These are phyloP conservation scores for Kregervanrija fluxuum DNA, from an alignment of 805 yeast genomes.

Conservation along the genomic window DNA sequence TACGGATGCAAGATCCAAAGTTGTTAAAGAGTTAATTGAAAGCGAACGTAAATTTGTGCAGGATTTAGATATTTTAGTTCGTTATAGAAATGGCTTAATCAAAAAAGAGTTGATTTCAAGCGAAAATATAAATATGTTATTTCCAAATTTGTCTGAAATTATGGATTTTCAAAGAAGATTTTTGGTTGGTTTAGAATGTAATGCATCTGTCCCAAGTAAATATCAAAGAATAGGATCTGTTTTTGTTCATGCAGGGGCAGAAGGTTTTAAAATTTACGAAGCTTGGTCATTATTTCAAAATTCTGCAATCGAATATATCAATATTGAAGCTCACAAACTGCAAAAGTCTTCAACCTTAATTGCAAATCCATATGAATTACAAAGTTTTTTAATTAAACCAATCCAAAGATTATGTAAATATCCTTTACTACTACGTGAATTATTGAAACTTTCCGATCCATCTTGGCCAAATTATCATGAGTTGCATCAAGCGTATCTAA, in stretches of 20 bases:
- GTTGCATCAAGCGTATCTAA: constrained; percentile 58
- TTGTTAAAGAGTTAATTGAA: constrained; percentile 75
- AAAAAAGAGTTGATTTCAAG: constrained; percentile 61
- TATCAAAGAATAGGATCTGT: constrained; percentile 85
- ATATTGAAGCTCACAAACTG: constrained; percentile 52
- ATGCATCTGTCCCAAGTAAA: constrained; percentile 63
- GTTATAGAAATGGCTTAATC: constrained; percentile 62
- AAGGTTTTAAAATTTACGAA: constrained; percentile 82
- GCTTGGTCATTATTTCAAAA: constrained; percentile 92
- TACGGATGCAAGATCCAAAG: constrained; percentile 61
- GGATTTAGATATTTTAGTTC: constrained; percentile 70
- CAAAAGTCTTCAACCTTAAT: constrained; percentile 49
- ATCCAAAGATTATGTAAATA: constrained; percentile 95
- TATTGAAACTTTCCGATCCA: constrained; percentile 56
- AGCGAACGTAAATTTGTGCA: constrained; percentile 91
- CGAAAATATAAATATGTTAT: constrained; percentile 72
- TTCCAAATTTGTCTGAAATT: constrained; percentile 78
- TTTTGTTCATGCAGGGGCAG: constrained; percentile 71
- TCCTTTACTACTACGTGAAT: constrained; percentile 73
- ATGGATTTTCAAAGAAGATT: constrained; percentile 91
- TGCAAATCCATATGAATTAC: constrained; percentile 84
- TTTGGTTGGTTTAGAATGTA: constrained; percentile 82
- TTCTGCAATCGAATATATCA: constrained; percentile 76
- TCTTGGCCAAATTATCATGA: constrained; percentile 55
- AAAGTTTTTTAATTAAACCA: constrained; percentile 84